These are phyloP conservation scores for Phytophthora litchii DNA, from an alignment of 352 stramenopile species.

Conservation along the genomic window DNA sequence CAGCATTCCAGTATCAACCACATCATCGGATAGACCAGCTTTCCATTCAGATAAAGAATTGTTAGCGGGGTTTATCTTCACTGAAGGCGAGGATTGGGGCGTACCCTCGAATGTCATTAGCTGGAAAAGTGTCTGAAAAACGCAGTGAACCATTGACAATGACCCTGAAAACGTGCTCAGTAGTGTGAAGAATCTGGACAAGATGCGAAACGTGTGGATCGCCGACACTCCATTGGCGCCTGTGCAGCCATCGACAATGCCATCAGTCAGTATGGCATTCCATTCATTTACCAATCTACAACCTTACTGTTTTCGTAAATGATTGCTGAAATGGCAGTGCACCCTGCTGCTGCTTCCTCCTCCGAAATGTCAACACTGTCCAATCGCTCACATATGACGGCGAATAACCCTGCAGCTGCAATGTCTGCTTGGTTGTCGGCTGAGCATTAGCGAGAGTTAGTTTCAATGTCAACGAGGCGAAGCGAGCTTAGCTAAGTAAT, in stretches of 20 bases:
- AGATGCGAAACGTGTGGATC: constrained; percentile 31
- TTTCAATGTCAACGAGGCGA: background rate
- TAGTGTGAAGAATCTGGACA: constrained; percentile 35
- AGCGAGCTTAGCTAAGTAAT: background rate
- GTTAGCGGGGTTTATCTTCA: background rate
- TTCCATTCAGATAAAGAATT: background rate
- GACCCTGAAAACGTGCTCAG: constrained; percentile 29
- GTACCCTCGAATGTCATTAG: constrained; percentile 45
- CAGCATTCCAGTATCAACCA: constrained; percentile 41
- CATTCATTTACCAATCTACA: background rate
- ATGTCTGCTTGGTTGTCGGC: constrained; percentile 65
- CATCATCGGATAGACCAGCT: constrained; percentile 27
- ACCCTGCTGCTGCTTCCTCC: constrained; percentile 32
- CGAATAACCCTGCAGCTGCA: constrained; percentile 36
- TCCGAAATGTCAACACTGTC: constrained; percentile 13
- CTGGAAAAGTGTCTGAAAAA: constrained; percentile 54
- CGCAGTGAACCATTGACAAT: constrained; percentile 25
- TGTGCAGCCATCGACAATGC: constrained; percentile 2
- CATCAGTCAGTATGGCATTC: background rate
- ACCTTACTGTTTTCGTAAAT: constrained; percentile 55
- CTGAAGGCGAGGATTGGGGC: background rate
- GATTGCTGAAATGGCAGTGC: constrained; percentile 37
- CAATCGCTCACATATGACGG: constrained; percentile 34
- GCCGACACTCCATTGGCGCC: constrained; percentile 31
- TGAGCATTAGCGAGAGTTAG: constrained; percentile 10